A percentile compares a stretch with the other conserved stretches of the same genome.
phyloP scores from a whole-genome alignment of 495 filamentous ascomycete genomes.

The Neurospora sp. region DNA sequence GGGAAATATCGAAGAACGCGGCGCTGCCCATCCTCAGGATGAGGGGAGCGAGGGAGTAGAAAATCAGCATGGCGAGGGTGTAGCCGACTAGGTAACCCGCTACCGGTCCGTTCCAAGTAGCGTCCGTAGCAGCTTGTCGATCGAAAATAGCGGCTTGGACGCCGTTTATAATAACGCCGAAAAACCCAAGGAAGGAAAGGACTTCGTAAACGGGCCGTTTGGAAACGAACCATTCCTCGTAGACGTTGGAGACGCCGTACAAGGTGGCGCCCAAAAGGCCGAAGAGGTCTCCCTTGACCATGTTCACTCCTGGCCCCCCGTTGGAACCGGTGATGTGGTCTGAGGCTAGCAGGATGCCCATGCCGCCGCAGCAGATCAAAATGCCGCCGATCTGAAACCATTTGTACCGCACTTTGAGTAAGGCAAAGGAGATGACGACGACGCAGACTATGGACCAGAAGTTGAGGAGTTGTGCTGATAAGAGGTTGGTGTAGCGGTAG shows the following conservation, averaged over 20 bases:
- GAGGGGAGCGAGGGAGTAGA: constrained; percentile 81
- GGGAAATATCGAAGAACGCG: constrained; percentile 92
- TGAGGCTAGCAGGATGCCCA: constrained; percentile 77
- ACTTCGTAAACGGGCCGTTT: constrained; percentile 88
- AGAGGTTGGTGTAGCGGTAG: constrained; percentile 83
- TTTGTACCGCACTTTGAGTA: constrained; percentile 84
- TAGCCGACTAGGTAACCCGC: constrained; percentile 80
- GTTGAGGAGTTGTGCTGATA: constrained; percentile 90
- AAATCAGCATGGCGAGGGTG: constrained; percentile 68
- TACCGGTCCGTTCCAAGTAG: constrained; percentile 58
- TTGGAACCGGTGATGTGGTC: constrained; percentile 73
- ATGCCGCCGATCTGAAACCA: constrained; percentile 75
- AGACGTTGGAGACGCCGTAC: constrained; percentile 85
- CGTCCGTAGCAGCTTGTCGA: constrained; percentile 54
- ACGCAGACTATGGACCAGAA: constrained; percentile 98
- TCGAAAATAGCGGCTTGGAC: constrained; percentile 87
- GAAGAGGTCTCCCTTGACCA: constrained; percentile 88
- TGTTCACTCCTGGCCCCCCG: constrained; percentile 51
- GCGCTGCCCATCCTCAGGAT: constrained; percentile 80
- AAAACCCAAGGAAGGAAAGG: constrained; percentile 80
- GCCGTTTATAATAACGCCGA: constrained; percentile 85
- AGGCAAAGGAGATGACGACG: constrained; percentile 68
- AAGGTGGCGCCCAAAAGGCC: constrained; percentile 78
- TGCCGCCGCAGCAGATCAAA: constrained; percentile 81
- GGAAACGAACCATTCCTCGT: constrained; percentile 86